Conservation (phyloP, 495 filamentous ascomycete species). For the Hypoxylon trugodes region DNA sequence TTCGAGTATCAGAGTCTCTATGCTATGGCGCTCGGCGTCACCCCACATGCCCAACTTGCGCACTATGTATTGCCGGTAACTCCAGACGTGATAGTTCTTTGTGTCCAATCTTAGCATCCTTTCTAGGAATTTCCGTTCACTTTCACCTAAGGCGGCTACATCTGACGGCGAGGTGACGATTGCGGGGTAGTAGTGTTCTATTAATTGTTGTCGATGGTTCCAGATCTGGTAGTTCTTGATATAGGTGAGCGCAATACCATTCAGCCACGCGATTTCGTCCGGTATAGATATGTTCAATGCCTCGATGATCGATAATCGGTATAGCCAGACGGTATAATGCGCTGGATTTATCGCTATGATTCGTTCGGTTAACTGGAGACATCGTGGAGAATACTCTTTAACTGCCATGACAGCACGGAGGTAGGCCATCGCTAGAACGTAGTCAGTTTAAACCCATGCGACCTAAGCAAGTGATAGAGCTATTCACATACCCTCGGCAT, state of each 20-base stretch:
- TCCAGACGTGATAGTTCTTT: conserved; percentile 99
- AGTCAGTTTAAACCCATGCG: conserved; percentile 13
- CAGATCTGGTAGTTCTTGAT: conserved; percentile 99
- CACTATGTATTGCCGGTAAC: conserved; percentile 92
- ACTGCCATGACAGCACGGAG: conserved; percentile 90
- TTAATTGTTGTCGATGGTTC: conserved; percentile 91
- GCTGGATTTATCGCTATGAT: conserved; percentile 93
- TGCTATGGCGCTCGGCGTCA: conserved; percentile 68
- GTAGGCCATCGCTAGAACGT: conserved; percentile 69
- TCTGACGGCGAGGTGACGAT: conserved; percentile 50
- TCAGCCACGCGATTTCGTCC: conserved; percentile 85
- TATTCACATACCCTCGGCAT: conserved; percentile 75
- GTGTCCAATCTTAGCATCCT: conserved; percentile 84
- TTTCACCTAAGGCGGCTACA: conserved; percentile 48
- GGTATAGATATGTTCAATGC: conserved; percentile 69
- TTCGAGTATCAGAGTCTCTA: conserved; percentile 71
- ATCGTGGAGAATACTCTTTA: conserved; percentile 83
- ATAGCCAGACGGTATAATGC: conserved; percentile 99
- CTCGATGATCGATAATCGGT: conserved; percentile 80
- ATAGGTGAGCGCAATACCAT: conserved; percentile 78
- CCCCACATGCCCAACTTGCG: conserved; percentile 75
- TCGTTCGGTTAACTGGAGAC: conserved; percentile 82
- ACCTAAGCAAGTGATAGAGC: not conserved
- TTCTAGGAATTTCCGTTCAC: conserved; percentile 78
- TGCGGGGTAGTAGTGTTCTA: conserved; percentile 69